Conservation (phyloP, 78 protist genomes). For the Guillardia theta region DNA sequence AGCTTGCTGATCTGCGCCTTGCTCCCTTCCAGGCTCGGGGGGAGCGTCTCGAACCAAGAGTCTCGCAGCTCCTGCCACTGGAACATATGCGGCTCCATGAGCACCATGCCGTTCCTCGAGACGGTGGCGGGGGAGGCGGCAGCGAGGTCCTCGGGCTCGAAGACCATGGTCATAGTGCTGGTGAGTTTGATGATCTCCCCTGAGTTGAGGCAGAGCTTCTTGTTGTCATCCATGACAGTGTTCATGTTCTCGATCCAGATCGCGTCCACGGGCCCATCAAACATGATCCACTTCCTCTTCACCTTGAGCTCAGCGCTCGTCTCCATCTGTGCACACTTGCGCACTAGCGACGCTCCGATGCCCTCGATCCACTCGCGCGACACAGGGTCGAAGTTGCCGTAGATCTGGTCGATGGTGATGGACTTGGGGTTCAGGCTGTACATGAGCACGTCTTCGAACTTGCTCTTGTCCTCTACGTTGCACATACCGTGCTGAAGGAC, state of each 20-base stretch:
- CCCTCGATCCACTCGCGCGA: conserved; percentile 88
- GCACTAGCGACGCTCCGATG: conserved; percentile 62
- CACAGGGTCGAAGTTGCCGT: conserved; percentile 79
- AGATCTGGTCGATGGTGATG: conserved; percentile 86
- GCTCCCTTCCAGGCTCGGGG: background rate
- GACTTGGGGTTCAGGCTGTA: conserved; percentile 78
- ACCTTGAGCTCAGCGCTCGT: background rate
- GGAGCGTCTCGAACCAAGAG: conserved; percentile 58
- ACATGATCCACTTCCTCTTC: conserved; percentile 71
- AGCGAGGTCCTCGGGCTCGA: conserved; percentile 71
- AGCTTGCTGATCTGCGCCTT: conserved; percentile 69
- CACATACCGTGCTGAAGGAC: conserved; percentile 38
- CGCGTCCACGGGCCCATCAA: conserved; percentile 92
- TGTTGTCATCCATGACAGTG: conserved; percentile 90
- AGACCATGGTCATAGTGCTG: conserved; percentile 76
- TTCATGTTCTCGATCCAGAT: conserved; percentile 71
- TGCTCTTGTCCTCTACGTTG: background rate
- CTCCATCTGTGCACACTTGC: background rate
- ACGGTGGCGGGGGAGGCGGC: conserved; percentile 92
- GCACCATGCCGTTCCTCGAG: conserved; percentile 86
- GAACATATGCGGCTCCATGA: conserved; percentile 50
- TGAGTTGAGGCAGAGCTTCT: conserved; percentile 79
- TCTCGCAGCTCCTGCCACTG: conserved; percentile 63
- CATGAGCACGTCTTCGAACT: background rate
- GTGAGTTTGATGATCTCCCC: conserved; percentile 85